Conservation (phyloP, 352 stramenopile genomes). For the Phytophthora sp. region DNA sequence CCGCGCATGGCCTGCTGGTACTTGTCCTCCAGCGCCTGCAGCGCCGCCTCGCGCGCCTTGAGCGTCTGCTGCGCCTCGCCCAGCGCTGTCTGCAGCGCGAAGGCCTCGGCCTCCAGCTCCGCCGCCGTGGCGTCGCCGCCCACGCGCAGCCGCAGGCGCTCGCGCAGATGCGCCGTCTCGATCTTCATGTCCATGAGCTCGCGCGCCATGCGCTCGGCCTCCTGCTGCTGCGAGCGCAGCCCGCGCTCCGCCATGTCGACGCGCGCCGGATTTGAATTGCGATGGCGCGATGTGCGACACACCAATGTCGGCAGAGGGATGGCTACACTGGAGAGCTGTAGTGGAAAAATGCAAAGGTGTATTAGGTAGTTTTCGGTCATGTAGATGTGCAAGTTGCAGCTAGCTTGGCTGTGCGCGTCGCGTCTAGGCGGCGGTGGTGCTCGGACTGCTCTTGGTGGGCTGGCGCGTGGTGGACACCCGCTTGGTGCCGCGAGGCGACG, state of each 20-base stretch:
- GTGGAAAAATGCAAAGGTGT: too few species aligned
- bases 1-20: slow-evolving; percentile 75
- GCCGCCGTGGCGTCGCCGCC: slow-evolving; percentile 75
- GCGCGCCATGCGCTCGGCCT: slow-evolving; percentile 61
- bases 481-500: slow-evolving; percentile 24
- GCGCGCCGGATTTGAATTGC: not conserved
- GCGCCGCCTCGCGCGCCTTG: slow-evolving; percentile 42
- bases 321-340: too few species aligned
- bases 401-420: too few species aligned
- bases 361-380: too few species aligned
- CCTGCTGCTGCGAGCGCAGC: slow-evolving; percentile 55
- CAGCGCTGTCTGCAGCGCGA: slow-evolving; percentile 65
- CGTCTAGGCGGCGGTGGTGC: slow-evolving; percentile 22
- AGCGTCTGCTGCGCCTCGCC: slow-evolving; percentile 57
- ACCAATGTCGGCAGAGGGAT: not conserved
- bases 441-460: slow-evolving; percentile 13
- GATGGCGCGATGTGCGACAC: not conserved
- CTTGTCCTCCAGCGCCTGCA: slow-evolving; percentile 59
- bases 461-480: slow-evolving; percentile 15
- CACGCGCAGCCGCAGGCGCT: slow-evolving; percentile 72
- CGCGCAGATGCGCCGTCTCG: slow-evolving; percentile 76
- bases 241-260: slow-evolving; percentile 22
- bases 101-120: slow-evolving; percentile 82
- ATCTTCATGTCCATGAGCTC: slow-evolving; percentile 89
- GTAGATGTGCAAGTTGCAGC: not conserved